Conservation (phyloP, 192 early-diverging fungal species). For the Coemansia furcata region DNA sequence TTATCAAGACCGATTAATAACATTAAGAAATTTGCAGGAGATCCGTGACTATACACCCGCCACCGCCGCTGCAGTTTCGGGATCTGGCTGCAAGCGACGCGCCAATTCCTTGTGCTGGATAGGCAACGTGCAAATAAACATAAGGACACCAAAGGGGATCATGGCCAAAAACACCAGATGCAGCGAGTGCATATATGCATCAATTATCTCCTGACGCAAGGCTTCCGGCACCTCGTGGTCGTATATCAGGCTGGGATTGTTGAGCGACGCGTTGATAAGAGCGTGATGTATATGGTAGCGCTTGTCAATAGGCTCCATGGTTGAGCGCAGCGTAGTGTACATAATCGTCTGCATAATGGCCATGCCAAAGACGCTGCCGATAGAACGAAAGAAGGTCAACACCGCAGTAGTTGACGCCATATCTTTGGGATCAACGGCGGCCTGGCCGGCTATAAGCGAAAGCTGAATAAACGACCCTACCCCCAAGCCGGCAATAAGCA, state of each 20-base stretch:
- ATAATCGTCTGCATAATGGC: constrained; percentile 60
- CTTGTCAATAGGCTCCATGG: constrained; percentile 4
- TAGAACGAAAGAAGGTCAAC: constrained; percentile 65
- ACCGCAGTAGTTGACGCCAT: constrained; percentile 70
- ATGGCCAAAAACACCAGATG: constrained; percentile 55
- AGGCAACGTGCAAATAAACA: constrained; percentile 56
- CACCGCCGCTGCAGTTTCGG: not conserved
- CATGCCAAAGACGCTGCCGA: constrained; percentile 64
- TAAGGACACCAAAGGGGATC: constrained; percentile 54
- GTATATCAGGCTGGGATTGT: constrained; percentile 48
- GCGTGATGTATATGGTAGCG: constrained; percentile 41
- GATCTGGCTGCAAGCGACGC: constrained; percentile 21
- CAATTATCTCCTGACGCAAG: constrained; percentile 49
- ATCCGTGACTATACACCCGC: not conserved
- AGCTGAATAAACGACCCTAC: constrained; percentile 75
- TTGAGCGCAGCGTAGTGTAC: constrained; percentile 36
- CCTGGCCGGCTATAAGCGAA: constrained; percentile 69
- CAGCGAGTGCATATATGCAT: constrained; percentile 58
- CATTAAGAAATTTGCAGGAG: not conserved
- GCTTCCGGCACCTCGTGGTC: constrained; percentile 27
- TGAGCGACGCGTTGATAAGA: constrained; percentile 37
- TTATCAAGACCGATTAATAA: not conserved
- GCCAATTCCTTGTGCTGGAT: constrained; percentile 52
- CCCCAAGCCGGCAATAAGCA: constrained; percentile 74
- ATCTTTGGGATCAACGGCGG: constrained; percentile 56